phyloP scores from a whole-genome alignment of 768 basidiomycete species.

The Calocera cornea region DNA sequence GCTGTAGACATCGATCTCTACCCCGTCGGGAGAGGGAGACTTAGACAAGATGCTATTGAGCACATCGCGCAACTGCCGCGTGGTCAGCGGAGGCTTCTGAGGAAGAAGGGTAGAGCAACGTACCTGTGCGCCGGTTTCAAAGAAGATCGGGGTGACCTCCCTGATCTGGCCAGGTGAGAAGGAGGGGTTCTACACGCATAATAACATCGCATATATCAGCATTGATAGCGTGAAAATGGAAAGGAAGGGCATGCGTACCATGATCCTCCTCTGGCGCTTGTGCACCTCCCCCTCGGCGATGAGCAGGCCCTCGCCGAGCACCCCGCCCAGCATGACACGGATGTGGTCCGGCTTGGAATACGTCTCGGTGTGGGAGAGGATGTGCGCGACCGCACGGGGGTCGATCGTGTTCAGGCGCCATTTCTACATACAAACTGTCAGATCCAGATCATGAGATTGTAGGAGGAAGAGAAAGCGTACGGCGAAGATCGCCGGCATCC shows the following conservation, averaged over 20 bases:
- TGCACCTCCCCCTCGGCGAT: conserved; percentile 47
- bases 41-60: conserved; percentile 24
- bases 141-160: conserved; percentile 43
- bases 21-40: conserved; percentile 2
- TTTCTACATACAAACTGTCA: conserved; percentile 33
- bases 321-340: conserved; percentile 40
- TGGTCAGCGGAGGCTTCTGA: neutral
- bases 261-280: conserved; percentile 2
- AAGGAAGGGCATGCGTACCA: neutral
- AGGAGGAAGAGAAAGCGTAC: neutral
- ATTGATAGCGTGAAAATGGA: conserved; percentile 30
- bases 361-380: conserved; percentile 48
- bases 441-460: neutral
- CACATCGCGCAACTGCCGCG: conserved; percentile 34
- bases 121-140: conserved; percentile 42
- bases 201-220: conserved; percentile 16
- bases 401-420: conserved; percentile 70
- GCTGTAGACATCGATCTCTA: conserved; percentile 36
- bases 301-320: conserved; percentile 58
- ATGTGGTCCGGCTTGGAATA: conserved; percentile 73
- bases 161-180: conserved; percentile 40
- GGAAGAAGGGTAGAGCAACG: neutral
- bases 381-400: conserved; percentile 55
- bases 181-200: conserved; percentile 31
- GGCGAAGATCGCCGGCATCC: neutral